Evolutionary conservation across 805 yeast genomes (phyloP).

Genomic region (Saccharomycopsis fermentans): DNA sequence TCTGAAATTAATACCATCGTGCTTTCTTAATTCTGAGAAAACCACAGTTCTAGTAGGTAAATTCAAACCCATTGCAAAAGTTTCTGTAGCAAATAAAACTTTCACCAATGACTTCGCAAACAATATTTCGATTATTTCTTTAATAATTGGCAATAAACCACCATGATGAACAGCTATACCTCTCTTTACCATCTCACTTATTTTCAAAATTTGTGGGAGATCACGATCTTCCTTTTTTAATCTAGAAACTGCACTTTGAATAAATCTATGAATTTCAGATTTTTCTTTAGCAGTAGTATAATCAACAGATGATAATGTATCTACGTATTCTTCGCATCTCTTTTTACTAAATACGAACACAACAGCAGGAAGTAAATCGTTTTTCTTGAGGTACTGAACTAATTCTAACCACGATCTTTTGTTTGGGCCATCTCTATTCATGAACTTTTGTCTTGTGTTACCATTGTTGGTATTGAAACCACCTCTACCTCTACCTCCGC

Average conservation of each 20-base stretch:
- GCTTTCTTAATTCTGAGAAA: conserved; percentile 75
- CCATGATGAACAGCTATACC: conserved; percentile 97
- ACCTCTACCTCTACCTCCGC: conserved; percentile 23
- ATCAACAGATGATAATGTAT: conserved; percentile 59
- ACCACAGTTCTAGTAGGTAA: conserved; percentile 95
- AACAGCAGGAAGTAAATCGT: conserved; percentile 81
- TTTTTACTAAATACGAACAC: conserved; percentile 89
- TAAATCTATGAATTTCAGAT: conserved; percentile 86
- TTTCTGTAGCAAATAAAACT: conserved; percentile 92
- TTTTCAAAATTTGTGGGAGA: conserved; percentile 78
- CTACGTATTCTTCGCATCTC: conserved; percentile 89
- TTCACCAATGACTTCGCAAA: conserved; percentile 81
- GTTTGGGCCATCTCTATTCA: conserved; percentile 53
- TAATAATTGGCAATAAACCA: conserved; percentile 85
- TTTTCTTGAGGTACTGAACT: conserved; percentile 56
- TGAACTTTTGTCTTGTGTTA: conserved; percentile 28
- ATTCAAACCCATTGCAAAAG: conserved; percentile 97
- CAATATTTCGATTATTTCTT: conserved; percentile 85
- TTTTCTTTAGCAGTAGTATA: conserved; percentile 79
- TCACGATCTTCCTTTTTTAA: conserved; percentile 87
- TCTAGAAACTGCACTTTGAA: conserved; percentile 80
- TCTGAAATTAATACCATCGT: conserved; percentile 80
- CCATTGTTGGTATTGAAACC: conserved; percentile 18
- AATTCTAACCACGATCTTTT: conserved; percentile 70
- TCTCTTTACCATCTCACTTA: conserved; percentile 72